phyloP scores from a whole-genome alignment of 805 yeast genomes.

The Wickerhamomyces ciferrii region DNA sequence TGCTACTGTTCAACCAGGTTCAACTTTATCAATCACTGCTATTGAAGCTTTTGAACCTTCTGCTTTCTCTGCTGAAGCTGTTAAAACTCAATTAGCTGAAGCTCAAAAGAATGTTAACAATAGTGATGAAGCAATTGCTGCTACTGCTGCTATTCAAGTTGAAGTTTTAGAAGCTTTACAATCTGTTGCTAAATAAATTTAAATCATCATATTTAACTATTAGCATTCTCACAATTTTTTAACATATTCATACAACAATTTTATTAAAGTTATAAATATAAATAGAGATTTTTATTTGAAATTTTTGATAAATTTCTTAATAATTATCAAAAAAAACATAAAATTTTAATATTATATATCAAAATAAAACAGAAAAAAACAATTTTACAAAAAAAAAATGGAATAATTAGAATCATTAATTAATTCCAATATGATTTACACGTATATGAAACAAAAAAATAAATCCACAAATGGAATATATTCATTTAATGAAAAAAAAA shows the following conservation, averaged over 20 bases:
- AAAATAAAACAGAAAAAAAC: not conserved
- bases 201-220: too few species aligned
- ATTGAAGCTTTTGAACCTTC: conserved; percentile 94
- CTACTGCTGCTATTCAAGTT: conserved; percentile 92
- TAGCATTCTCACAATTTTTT: not conserved
- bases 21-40: conserved; percentile 84
- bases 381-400: too few species aligned
- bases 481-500: not conserved
- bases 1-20: conserved; percentile 94
- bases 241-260: conserved; percentile 1
- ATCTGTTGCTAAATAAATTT: conserved; percentile 62
- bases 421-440: not conserved
- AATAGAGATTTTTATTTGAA: not conserved
- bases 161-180: conserved; percentile 95
- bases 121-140: conserved; percentile 82
- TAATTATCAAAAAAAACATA: not conserved
- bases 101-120: conserved; percentile 89
- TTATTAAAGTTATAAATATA: not conserved
- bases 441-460: not conserved
- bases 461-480: not conserved
- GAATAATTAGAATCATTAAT: too few species aligned
- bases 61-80: conserved; percentile 73
- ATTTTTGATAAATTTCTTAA: not conserved
- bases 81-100: conserved; percentile 79
- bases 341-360: not conserved